phyloP scores from a whole-genome alignment of 1,284 basidiomycete species.

The Boletus nobilissimus region DNA sequence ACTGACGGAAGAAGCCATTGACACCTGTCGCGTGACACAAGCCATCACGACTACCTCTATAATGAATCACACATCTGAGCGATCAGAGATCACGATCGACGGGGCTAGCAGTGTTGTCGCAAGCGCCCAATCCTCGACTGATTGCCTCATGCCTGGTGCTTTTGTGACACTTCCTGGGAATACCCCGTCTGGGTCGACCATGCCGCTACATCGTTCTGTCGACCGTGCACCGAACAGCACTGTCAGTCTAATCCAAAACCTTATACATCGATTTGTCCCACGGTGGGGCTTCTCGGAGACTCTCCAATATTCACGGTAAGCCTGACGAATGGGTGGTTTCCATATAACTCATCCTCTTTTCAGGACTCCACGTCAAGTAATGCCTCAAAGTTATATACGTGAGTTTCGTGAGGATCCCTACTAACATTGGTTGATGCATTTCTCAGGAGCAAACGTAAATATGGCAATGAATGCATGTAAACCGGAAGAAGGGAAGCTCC shows the following conservation, averaged over 20 bases:
- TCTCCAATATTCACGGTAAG: background rate
- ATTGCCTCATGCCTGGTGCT: no score
- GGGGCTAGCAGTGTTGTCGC: background rate
- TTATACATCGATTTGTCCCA: background rate
- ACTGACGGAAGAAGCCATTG: background rate
- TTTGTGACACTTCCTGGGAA: background rate
- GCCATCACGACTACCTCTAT: background rate
- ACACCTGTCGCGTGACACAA: background rate
- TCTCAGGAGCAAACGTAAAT: background rate
- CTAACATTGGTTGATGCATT: background rate
- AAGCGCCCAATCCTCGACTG: background rate
- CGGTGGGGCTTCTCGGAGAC: background rate
- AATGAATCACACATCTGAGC: background rate
- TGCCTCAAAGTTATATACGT: constrained; percentile 23
- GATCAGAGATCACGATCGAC: background rate
- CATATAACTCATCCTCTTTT: background rate
- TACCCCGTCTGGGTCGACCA: background rate
- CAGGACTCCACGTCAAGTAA: constrained; percentile 13
- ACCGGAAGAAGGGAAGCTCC: background rate
- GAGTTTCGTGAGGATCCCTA: background rate
- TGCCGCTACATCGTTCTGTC: background rate
- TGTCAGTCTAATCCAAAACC: background rate
- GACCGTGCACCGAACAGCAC: background rate
- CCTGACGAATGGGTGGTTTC: background rate
- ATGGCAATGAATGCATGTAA: constrained; percentile 11